A percentile compares a stretch with the other conserved stretches of the same genome.
phyloP scores from a whole-genome alignment of 2,329 filamentous ascomycete species.

The Trichoderma atroviride region DNA sequence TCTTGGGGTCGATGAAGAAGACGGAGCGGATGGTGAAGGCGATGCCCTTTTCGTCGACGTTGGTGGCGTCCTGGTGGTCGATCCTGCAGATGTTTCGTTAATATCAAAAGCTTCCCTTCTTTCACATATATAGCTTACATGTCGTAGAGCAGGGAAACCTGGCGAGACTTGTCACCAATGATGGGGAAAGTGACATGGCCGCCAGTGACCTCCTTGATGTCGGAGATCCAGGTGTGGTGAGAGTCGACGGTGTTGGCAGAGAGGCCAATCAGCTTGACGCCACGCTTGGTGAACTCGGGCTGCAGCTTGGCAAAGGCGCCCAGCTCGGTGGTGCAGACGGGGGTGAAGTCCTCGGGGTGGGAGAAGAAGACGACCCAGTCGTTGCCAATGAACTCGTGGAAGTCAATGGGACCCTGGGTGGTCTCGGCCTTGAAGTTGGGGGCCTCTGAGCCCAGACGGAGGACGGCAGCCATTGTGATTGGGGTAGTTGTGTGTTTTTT shows the following conservation, averaged over 20 bases:
- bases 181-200: conserved; percentile 75
- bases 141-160: conserved; percentile 76
- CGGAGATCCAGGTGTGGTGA: conserved; percentile 88
- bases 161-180: conserved; percentile 76
- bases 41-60: conserved; percentile 79
- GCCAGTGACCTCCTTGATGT: conserved; percentile 78
- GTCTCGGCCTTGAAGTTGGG: conserved; percentile 86
- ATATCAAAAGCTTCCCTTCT: neutral
- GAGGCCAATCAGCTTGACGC: conserved; percentile 89
- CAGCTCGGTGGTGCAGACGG: conserved; percentile 94
- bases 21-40: conserved; percentile 94
- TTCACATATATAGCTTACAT: conserved; percentile 58
- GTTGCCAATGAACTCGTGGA: conserved; percentile 79
- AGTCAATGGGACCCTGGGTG: conserved; percentile 75
- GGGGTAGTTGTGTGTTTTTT: conserved; percentile 23
- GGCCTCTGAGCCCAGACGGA: conserved; percentile 67
- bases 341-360: conserved; percentile 88
- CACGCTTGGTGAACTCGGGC: conserved; percentile 82
- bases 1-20: conserved; percentile 91
- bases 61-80: conserved; percentile 79
- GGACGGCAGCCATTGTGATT: conserved; percentile 42
- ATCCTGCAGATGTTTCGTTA: conserved; percentile 51
- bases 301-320: conserved; percentile 89
- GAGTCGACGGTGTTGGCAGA: conserved; percentile 82
- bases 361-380: conserved; percentile 84